phyloP scores from a whole-genome alignment of 1,139 yeast species.

The Zygoascus sp. region DNA sequence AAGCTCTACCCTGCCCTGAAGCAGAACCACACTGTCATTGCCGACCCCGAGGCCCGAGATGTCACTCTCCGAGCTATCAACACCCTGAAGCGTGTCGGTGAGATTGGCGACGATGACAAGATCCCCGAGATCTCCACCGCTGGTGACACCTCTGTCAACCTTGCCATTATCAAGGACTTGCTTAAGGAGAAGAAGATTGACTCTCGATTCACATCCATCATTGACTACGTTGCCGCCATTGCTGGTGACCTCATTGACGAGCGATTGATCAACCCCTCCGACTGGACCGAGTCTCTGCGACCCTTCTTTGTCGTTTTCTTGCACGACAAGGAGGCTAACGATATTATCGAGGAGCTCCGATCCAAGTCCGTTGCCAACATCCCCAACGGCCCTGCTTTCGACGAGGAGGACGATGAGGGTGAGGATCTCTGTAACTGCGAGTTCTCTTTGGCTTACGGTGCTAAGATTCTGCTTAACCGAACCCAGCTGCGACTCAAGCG shows the following conservation, averaged over 20 bases:
- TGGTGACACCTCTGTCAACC: conserved; percentile 89
- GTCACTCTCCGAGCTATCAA: conserved; percentile 95
- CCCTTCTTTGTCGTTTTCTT: conserved; percentile 95
- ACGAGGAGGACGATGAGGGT: conserved; percentile 99
- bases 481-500: conserved; percentile 99
- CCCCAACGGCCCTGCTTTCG: conserved; percentile 92
- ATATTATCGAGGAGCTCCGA: conserved; percentile 90
- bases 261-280: conserved; percentile 87
- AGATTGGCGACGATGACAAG: conserved; percentile 79
- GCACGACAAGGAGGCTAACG: conserved; percentile 90
- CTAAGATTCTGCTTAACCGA: conserved; percentile 98
- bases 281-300: conserved; percentile 84
- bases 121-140: conserved; percentile 98
- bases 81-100: conserved; percentile 99
- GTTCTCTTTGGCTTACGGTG: conserved; percentile 99
- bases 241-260: conserved; percentile 99
- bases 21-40: conserved; percentile 90
- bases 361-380: conserved; percentile 95
- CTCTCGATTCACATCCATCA: conserved; percentile 68
- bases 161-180: conserved; percentile 72
- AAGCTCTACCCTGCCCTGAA: conserved; percentile 94
- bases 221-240: conserved; percentile 84
- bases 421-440: conserved; percentile 99
- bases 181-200: conserved; percentile 66
- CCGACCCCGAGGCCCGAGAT: conserved; percentile 99